These are phyloP conservation scores for Hypholoma fasciculare DNA, from an alignment of 768 basidiomycete genomes.

Conservation along the genomic window DNA sequence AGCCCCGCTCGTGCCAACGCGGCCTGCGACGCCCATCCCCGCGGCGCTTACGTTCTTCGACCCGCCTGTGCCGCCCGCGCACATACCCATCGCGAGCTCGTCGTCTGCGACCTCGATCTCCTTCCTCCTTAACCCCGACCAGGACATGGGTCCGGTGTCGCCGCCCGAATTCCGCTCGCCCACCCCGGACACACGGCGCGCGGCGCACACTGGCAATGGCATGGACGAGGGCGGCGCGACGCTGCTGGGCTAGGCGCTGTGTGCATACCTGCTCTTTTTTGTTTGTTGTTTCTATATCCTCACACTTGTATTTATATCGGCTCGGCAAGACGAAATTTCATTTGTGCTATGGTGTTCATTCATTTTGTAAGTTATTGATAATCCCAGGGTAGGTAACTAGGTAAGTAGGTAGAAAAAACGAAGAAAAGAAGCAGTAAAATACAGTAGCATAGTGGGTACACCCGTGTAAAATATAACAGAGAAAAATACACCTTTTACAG, in stretches of 20 bases:
- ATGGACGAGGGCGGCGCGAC: not conserved
- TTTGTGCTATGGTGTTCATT: conserved; percentile 2
- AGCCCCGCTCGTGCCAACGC: not conserved
- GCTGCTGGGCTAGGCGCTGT: not conserved
- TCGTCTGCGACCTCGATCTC: conserved; percentile 23
- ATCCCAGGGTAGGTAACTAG: too few species aligned
- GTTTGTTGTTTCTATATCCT: not conserved
- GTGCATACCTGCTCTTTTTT: not conserved
- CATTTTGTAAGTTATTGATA: conserved; percentile 4
- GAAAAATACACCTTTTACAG: not conserved
- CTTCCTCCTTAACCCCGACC: conserved; percentile 25
- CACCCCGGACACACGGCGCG: conserved; percentile 5
- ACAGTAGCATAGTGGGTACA: conserved; percentile 1
- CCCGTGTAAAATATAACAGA: not conserved
- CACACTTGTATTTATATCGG: not conserved
- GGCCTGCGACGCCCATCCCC: not conserved
- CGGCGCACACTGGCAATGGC: not conserved
- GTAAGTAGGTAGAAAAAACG: not conserved
- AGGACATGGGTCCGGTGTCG: conserved; percentile 12
- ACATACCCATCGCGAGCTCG: conserved; percentile 7
- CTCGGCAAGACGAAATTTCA: not conserved
- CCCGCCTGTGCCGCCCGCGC: not conserved
- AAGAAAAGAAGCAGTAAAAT: not conserved
- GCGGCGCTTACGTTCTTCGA: not conserved
- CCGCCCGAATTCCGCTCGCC: conserved; percentile 12